Base-by-base conservation (phyloP, 2,329 filamentous ascomycete genomes). In the Diaporthe helianthi region DNA sequence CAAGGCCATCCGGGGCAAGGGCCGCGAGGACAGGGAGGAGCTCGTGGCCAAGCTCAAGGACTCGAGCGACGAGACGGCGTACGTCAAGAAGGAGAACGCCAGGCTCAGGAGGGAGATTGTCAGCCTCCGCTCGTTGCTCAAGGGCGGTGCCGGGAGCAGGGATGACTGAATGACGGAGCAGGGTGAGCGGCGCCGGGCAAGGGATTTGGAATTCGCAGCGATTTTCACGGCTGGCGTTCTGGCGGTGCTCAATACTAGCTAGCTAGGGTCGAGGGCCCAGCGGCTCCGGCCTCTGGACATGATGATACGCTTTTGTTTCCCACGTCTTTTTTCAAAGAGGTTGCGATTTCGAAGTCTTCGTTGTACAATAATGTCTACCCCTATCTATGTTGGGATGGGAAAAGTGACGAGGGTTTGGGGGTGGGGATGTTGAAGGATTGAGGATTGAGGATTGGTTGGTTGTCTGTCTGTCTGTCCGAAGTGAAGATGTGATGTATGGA, bases 81-180 rank as follows among this genome's bases (percentile, higher is more conserved):
- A 89, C 73, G 80, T 94, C 72, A 93, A 93, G 82, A 94, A 93
- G 80, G 95, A 98, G 79, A 97, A 97, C 77, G 88, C 90, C 68
- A 85, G 93, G 72, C 80, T 98, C 75, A 94, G 92, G 83, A 86
- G 94, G 74, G 94, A 97, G 82, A 90, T 94, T 76, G 87, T 91
- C 41, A 93, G 92, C 64, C 81, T 92, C 74, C 83, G 87, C 75
- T 83, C 88, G 58, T 76, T 86, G 72, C 75, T 88, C 68, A 87
- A 84, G 78, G 82, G 81, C 31, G 79, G 76, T 46, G 36, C 36
- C 36, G 78, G 69, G 22, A 72, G 52, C 38, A 65, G 70, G 19
- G 65, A 67, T 41, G 65, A 67, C 52, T 72, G 73, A 58, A 51
- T 19, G 24, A 38, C 29, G 63, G n/a, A 49, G 26, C 38, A 38